phyloP scores from a whole-genome alignment of 1,284 basidiomycete species.

The Volvariella volvacea region DNA sequence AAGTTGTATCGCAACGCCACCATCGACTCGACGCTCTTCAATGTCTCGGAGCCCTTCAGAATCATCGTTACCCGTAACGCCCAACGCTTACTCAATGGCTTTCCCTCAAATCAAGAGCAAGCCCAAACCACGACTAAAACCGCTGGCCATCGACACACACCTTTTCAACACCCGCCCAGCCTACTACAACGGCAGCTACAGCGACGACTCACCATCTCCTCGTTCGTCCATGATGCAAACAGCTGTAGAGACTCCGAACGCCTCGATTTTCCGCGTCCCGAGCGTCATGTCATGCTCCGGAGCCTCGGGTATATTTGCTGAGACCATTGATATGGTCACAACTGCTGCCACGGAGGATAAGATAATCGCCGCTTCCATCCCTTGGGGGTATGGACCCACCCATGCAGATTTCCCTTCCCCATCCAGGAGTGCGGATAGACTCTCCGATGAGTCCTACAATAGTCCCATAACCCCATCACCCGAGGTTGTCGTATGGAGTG shows the following conservation, averaged over 20 bases:
- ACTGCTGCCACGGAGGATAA: background rate
- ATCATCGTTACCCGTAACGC: background rate
- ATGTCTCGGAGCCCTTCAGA: background rate
- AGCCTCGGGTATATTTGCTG: background rate
- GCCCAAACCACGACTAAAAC: background rate
- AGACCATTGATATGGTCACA: background rate
- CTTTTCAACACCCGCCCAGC: background rate
- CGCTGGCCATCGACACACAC: background rate
- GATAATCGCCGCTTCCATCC: background rate
- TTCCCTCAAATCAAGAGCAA: background rate
- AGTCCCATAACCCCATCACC: slow-evolving; percentile 1
- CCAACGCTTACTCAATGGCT: background rate
- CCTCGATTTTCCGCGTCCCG: slow-evolving; percentile 1
- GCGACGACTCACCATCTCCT: background rate
- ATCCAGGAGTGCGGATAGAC: background rate
- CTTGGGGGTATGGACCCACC: background rate
- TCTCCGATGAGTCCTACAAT: background rate
- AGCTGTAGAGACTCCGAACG: background rate
- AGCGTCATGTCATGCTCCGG: background rate
- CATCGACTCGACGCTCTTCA: background rate
- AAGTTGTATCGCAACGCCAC: too few species aligned
- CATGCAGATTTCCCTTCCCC: background rate
- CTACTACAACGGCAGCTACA: background rate
- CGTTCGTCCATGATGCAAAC: slow-evolving; percentile 1
- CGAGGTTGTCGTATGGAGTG: background rate